Conservation (phyloP, 495 filamentous ascomycete genomes). For the Penicillium silybi region DNA sequence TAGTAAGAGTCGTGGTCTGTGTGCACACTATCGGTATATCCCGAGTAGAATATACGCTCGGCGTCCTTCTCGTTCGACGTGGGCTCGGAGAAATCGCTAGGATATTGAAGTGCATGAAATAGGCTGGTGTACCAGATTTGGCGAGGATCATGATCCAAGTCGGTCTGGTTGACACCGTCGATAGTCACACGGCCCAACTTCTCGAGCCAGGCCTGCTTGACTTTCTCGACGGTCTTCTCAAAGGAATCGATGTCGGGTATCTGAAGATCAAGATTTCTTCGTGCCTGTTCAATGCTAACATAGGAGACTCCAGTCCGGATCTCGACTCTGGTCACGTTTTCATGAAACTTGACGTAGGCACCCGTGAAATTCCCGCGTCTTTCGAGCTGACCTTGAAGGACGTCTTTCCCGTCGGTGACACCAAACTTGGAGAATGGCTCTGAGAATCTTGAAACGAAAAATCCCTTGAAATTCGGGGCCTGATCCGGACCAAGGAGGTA, state of each 20-base stretch:
- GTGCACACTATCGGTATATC: conserved; percentile 25
- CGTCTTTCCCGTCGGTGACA: conserved; percentile 11
- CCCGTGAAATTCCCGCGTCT: conserved; percentile 22
- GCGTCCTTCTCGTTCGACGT: conserved; percentile 1
- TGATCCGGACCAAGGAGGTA: conserved; percentile 25
- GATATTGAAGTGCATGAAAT: conserved; percentile 26
- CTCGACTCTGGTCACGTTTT: conserved; percentile 12
- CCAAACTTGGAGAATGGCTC: conserved; percentile 16
- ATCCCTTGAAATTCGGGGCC: conserved; percentile 22
- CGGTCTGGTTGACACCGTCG: conserved; percentile 19
- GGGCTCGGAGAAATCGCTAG: conserved; percentile 27
- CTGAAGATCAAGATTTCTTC: conserved; percentile 20
- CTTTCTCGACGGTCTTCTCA: conserved; percentile 15
- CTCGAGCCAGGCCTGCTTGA: conserved; percentile 24
- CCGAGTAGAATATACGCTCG: conserved; percentile 18
- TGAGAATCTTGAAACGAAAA: conserved; percentile 25
- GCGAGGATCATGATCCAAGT: conserved; percentile 18
- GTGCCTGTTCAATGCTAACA: conserved; percentile 25
- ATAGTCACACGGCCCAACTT: conserved; percentile 23
- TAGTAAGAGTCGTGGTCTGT: conserved; percentile 23
- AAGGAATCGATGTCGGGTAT: conserved; percentile 12
- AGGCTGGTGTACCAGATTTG: conserved; percentile 24
- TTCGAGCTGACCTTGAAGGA: not conserved
- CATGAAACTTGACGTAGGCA: conserved; percentile 21
- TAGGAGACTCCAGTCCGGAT: conserved; percentile 27